Conservation (phyloP, 2,329 filamentous ascomycete species). For the Clarireedia hainanense region DNA sequence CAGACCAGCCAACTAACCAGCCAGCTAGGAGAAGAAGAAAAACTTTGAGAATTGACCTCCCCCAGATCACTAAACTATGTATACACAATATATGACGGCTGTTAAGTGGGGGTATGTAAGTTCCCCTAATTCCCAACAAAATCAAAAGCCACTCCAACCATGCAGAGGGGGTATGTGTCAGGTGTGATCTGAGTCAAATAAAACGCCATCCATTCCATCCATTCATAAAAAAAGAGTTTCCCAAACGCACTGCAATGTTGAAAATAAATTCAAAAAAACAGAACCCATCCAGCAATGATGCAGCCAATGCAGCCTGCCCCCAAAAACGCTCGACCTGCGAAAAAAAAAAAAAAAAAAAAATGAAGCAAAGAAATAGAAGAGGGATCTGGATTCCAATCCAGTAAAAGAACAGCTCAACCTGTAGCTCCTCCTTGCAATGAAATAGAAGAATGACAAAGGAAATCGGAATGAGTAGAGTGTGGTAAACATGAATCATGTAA, state of each 20-base stretch:
- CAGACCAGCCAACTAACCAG: neutral
- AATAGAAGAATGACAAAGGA: neutral
- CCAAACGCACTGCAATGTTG: neutral
- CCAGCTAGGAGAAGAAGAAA: neutral
- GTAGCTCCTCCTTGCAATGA: neutral
- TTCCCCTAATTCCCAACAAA: too few relatives aligned
- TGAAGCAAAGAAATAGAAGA: too few relatives aligned
- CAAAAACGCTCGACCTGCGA: neutral
- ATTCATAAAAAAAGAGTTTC: neutral
- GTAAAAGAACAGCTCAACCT: neutral
- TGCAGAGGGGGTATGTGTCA: neutral
- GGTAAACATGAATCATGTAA: neutral
- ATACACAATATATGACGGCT: neutral
- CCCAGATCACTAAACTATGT: neutral
- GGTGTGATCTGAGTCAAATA: neutral
- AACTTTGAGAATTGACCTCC: neutral
- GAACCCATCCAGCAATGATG: neutral
- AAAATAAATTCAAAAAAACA: neutral
- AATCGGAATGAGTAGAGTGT: neutral
- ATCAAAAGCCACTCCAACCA: neutral
- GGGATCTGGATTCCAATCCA: neutral
- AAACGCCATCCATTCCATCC: neutral
- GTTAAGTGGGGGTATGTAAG: neutral
- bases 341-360: too few relatives aligned
- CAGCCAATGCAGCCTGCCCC: neutral